Evolutionary conservation across 768 basidiomycete genomes (phyloP), one percentile per base, ranked within the genome.

Genomic region (Melanogaster broomeanus): DNA sequence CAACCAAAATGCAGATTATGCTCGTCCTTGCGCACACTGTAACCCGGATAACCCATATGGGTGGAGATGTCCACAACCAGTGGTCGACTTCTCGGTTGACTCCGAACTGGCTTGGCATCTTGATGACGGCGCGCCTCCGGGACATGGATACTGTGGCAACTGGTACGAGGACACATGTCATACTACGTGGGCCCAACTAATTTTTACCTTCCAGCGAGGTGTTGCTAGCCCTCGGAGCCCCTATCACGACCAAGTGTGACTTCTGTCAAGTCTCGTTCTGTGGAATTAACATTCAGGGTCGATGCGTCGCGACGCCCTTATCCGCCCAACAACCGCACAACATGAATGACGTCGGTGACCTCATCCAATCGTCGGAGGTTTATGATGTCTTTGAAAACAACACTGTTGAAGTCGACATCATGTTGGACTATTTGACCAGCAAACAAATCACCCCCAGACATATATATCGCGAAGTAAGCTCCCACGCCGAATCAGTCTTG

Each of bases 341-440:
- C 24, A 71, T 92, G 65, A 71, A 74, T 12, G 86, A 84, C 54
- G 64, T 90, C 18, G 69, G 79, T n/a, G 91, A 93, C 65, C 75
- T 93, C 43, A 85, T 93, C 35, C 82, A 88, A 65, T 88, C 85
- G 24, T 67, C 82, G 1, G 85, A 88, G 51, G 66, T 80, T n/a
- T 93, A 92, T 55, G 91, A 91, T 27, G 86, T 81, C 58, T 93
- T 93, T 64, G 80, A 85, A 56, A 77, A 78, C 55, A 93, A 93
- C 61, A 80, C 77, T 0, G 79, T 89, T 21, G 91, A 93, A 66
- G 89, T 90, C 25, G 91, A 93, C 30, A 81, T 89, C 51, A 81
- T 93, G 81, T 71, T 93, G 38, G 91, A 93, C 64, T 91, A 92
- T 67, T 68, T 93, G 39, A 79, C 80, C 13, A 75, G 75, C 15